Conservation (phyloP, 164 flowering plant species). For the Vitis rotundifolia region DNA sequence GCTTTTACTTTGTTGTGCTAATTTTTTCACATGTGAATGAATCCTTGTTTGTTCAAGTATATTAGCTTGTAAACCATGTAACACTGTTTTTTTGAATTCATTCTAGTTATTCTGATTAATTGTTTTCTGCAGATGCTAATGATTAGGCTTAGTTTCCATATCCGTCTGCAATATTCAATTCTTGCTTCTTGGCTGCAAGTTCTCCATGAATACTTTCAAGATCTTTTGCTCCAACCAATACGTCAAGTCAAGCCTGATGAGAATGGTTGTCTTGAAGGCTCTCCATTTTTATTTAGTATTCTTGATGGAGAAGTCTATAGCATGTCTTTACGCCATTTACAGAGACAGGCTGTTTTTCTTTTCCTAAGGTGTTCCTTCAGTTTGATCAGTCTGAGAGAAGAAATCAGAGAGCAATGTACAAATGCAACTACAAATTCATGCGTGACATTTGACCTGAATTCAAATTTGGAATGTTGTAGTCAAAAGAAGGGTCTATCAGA, state of each 20-base stretch:
- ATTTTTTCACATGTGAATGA: not conserved
- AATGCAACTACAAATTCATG: constrained; percentile 25
- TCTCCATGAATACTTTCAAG: constrained; percentile 55
- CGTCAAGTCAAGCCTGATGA: constrained; percentile 15
- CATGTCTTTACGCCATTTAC: constrained; percentile 45
- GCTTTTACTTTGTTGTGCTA: not conserved
- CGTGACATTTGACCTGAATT: constrained; percentile 12
- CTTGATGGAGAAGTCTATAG: constrained; percentile 21
- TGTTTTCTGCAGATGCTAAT: constrained; percentile 61
- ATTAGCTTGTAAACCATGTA: not conserved
- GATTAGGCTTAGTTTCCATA: constrained; percentile 58
- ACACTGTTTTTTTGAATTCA: not conserved
- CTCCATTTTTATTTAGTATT: constrained; percentile 59
- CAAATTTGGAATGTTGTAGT: constrained; percentile 21
- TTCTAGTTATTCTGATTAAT: constrained; percentile 4
- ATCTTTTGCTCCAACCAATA: constrained; percentile 46
- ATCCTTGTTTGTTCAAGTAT: not conserved
- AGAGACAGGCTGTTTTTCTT: constrained; percentile 64
- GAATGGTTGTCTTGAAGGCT: constrained; percentile 52
- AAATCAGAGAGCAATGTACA: constrained; percentile 25
- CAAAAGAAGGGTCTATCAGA: constrained; percentile 44
- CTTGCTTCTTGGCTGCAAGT: constrained; percentile 66
- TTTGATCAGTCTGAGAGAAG: constrained; percentile 38
- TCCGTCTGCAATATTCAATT: constrained; percentile 27
- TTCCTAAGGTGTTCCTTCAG: constrained; percentile 65